These are phyloP conservation scores for Niveomyces coronatus DNA, from an alignment of 2,329 filamentous ascomycete species.

Conservation along the genomic window DNA sequence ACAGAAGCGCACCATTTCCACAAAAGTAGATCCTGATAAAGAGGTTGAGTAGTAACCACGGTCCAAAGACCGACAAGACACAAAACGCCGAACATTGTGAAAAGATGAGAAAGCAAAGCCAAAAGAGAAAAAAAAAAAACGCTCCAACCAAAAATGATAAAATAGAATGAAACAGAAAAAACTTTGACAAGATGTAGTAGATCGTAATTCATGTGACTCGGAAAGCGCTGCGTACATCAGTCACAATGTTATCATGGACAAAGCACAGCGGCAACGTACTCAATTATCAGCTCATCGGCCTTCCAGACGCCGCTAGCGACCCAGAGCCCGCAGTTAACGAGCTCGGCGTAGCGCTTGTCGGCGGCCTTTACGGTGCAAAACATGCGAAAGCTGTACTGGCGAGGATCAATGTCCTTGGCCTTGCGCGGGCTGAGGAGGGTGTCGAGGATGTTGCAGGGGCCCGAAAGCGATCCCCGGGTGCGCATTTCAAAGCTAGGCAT, in stretches of 20 bases:
- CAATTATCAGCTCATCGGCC: slow-evolving; percentile 34
- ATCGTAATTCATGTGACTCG: slow-evolving; percentile 25
- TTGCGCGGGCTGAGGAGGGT: slow-evolving; percentile 27
- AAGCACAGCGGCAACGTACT: slow-evolving; percentile 23
- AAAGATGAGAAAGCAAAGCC: no score
- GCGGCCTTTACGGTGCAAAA: slow-evolving; percentile 40
- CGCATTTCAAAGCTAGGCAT: slow-evolving; percentile 30
- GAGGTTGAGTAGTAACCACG: no score
- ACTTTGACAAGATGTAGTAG: no score
- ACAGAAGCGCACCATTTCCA: no score
- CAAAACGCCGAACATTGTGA: no score
- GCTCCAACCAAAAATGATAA: no score
- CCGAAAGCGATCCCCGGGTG: slow-evolving; percentile 37
- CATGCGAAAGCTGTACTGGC: slow-evolving; percentile 37
- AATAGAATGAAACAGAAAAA: no score
- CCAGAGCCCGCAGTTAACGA: slow-evolving; percentile 40
- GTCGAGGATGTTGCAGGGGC: slow-evolving; percentile 33
- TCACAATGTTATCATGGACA: no score
- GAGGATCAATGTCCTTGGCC: slow-evolving; percentile 29
- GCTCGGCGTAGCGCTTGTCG: slow-evolving; percentile 37
- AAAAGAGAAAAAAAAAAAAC: no score
- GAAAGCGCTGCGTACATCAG: slow-evolving; percentile 22
- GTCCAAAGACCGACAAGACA: no score
- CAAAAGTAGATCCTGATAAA: no score
- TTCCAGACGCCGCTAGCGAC: slow-evolving; percentile 38